Conservation (phyloP, 768 basidiomycete genomes). For the Leccinum longicurvipes region DNA sequence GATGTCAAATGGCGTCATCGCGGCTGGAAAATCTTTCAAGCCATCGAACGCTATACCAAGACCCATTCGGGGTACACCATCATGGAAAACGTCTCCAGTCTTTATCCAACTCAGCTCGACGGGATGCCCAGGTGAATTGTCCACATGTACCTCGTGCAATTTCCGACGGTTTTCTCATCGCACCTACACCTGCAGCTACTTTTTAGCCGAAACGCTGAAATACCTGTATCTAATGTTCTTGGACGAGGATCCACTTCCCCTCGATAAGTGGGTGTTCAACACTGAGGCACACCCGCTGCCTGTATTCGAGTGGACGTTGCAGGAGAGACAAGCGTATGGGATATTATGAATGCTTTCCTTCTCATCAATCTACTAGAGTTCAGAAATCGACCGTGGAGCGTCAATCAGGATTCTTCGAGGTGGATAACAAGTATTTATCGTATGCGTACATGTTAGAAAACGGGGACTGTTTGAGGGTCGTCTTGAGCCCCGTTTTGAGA, state of each 20-base stretch:
- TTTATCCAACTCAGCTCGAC: conserved; percentile 39
- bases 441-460: too few species aligned
- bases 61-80: conserved; percentile 61
- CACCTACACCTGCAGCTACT: neutral
- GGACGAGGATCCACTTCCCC: neutral
- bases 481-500: too few species aligned
- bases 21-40: conserved; percentile 68
- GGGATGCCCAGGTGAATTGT: conserved; percentile 67
- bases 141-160: neutral
- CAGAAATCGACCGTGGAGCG: neutral
- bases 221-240: neutral
- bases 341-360: neutral
- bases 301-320: neutral
- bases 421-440: neutral
- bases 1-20: conserved; percentile 65
- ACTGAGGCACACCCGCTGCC: neutral
- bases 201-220: neutral
- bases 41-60: conserved; percentile 57
- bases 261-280: neutral
- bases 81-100: conserved; percentile 42
- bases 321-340: neutral
- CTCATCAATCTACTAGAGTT: neutral
- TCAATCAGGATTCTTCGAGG: neutral
- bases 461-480: too few species aligned
- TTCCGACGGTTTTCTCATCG: neutral